A percentile compares a stretch with the other conserved stretches of the same genome.
phyloP scores from a whole-genome alignment of 139 green algal species.

The Chlorella sorokiniana region DNA sequence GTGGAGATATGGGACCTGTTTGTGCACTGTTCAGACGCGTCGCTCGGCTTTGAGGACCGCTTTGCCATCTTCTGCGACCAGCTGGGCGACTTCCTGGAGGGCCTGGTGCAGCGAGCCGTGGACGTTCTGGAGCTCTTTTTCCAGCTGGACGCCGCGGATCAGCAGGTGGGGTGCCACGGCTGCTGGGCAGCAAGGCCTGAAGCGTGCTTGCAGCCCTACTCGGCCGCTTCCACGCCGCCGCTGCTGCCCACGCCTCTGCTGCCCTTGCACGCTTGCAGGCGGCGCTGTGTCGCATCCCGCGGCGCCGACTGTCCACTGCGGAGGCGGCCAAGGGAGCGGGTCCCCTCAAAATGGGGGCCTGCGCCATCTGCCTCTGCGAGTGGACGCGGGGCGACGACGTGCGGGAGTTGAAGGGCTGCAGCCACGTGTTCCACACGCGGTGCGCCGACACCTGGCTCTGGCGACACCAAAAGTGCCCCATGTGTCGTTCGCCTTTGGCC shows the following conservation, averaged over 20 bases:
- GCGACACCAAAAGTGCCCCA: constrained; percentile 23
- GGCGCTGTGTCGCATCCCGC: constrained; percentile 20
- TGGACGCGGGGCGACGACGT: constrained; percentile 11
- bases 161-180: constrained; percentile 13
- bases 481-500: constrained; percentile 22
- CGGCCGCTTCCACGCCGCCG: not conserved
- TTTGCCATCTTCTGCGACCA: constrained; percentile 42
- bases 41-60: constrained; percentile 27
- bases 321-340: constrained; percentile 15
- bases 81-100: constrained; percentile 42
- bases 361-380: constrained; percentile 32
- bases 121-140: constrained; percentile 37
- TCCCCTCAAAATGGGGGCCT: not conserved
- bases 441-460: constrained; percentile 31
- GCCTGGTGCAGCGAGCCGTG: constrained; percentile 23
- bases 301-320: not conserved
- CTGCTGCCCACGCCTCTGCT: not conserved
- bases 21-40: constrained; percentile 12
- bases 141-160: constrained; percentile 6
- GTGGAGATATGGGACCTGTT: constrained; percentile 36
- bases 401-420: constrained; percentile 7
- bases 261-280: not conserved
- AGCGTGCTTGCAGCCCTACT: not conserved
- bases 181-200: not conserved
- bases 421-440: constrained; percentile 19